Conservation (phyloP, 1,139 yeast genomes). For the Blastobotrys serpentis region DNA sequence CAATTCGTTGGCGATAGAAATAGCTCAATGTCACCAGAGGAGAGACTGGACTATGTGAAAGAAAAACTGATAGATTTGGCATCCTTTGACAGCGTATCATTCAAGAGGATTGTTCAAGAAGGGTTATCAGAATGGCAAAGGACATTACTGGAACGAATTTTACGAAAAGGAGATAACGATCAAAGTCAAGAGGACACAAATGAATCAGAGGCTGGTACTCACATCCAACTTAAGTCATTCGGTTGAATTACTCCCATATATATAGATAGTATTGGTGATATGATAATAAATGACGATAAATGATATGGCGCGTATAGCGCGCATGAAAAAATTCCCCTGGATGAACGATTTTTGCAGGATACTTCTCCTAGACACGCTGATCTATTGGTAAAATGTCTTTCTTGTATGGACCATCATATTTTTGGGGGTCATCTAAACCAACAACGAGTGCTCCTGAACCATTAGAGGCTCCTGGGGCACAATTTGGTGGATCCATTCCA, state of each 20-base stretch:
- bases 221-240: slow-evolving; percentile 35
- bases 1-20: slow-evolving; percentile 40
- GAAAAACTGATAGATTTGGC: slow-evolving; percentile 55
- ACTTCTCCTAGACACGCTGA: background rate
- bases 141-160: slow-evolving; percentile 28
- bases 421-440: slow-evolving; percentile 19
- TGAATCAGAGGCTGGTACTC: slow-evolving; percentile 26
- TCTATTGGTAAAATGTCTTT: slow-evolving; percentile 12
- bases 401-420: slow-evolving; percentile 15
- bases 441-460: slow-evolving; percentile 6
- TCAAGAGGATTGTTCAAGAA: slow-evolving; percentile 50
- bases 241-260: slow-evolving; percentile 14
- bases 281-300: no score
- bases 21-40: slow-evolving; percentile 27
- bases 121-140: slow-evolving; percentile 33
- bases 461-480: background rate
- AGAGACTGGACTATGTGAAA: slow-evolving; percentile 46
- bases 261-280: no score
- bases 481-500: slow-evolving; percentile 9
- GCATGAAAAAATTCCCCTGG: background rate
- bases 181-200: slow-evolving; percentile 12
- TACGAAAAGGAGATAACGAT: slow-evolving; percentile 21
- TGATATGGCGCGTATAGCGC: background rate
- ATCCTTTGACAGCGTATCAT: slow-evolving; percentile 48
- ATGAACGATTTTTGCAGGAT: background rate